Percentiles rank a stretch among this genome's conserved stretches.
These are phyloP conservation scores for Trapa bicornis DNA, from an alignment of 345 rosid genomes.

Conservation along the genomic window DNA sequence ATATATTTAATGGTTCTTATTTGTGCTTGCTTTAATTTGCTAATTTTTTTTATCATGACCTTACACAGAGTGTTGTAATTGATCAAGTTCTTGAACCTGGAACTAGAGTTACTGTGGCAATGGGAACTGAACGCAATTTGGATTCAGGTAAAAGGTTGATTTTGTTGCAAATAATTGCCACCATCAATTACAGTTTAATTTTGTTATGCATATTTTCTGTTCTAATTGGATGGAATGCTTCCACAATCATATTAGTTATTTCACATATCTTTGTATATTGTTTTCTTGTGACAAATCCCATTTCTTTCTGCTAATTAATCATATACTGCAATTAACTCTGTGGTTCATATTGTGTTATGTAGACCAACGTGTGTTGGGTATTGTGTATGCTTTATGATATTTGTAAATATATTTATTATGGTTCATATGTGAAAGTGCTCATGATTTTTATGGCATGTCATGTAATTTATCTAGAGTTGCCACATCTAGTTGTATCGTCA, in stretches of 20 bases:
- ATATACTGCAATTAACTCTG: background rate
- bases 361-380: background rate
- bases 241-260: background rate
- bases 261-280: background rate
- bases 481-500: conserved; percentile 48
- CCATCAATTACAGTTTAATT: background rate
- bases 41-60: background rate
- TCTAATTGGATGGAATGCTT: background rate
- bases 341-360: background rate
- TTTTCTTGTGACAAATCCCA: background rate
- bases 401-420: background rate
- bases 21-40: background rate
- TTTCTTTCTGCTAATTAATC: background rate
- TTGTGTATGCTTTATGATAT: background rate
- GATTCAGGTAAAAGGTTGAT: conserved; percentile 31
- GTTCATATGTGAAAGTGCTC: background rate
- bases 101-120: conserved; percentile 73
- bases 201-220: background rate
- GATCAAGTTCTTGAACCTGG: conserved; percentile 68
- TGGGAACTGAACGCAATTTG: conserved; percentile 60
- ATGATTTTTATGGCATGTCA: conserved; percentile 10
- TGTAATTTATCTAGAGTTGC: conserved; percentile 42
- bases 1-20: background rate
- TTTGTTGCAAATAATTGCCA: background rate
- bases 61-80: conserved; percentile 52